Percentiles rank a stretch among this genome's conserved stretches.
These are phyloP conservation scores for Penicillium cinerascens DNA, from an alignment of 495 filamentous ascomycete species.

Conservation along the genomic window DNA sequence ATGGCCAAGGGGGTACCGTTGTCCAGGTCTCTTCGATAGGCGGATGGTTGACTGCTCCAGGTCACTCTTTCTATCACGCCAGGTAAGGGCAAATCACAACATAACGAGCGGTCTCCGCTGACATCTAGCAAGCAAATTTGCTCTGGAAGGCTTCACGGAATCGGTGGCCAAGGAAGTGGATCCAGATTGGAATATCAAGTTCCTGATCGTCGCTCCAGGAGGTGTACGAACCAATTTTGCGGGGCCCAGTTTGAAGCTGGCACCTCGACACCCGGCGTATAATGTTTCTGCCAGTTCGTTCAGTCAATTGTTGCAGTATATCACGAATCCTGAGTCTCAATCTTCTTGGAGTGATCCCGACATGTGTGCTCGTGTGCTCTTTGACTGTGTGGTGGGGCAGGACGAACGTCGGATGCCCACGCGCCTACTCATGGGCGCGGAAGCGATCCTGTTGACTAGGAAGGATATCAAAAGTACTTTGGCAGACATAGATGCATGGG, in stretches of 20 bases:
- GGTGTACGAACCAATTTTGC: conserved; percentile 25
- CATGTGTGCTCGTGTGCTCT: conserved; percentile 18
- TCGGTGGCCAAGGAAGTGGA: conserved; percentile 47
- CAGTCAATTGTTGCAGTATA: conserved; percentile 16
- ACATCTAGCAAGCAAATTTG: conserved; percentile 40
- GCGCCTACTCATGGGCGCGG: conserved; percentile 21
- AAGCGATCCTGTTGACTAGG: conserved; percentile 17
- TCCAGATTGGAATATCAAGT: conserved; percentile 44
- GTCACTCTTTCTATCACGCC: conserved; percentile 51
- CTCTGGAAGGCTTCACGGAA: conserved; percentile 55
- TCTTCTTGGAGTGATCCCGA: conserved; percentile 23
- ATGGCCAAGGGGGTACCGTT: conserved; percentile 45
- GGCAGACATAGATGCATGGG: conserved; percentile 5
- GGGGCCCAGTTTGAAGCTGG: conserved; percentile 8
- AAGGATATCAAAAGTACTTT: conserved; percentile 12
- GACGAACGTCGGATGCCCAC: conserved; percentile 1
- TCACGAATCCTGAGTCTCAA: conserved; percentile 9
- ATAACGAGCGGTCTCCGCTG: neutral
- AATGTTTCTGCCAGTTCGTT: conserved; percentile 10
- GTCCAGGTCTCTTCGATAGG: conserved; percentile 53
- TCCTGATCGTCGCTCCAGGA: conserved; percentile 20
- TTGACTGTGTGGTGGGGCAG: conserved; percentile 14
- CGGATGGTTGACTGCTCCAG: conserved; percentile 44
- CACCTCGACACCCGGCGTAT: conserved; percentile 21
- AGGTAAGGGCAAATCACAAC: conserved; percentile 11